A percentile compares a stretch with the other conserved stretches of the same genome.
Evolutionary conservation across 1,139 yeast genomes (phyloP).

Genomic region (Pichia terricola): DNA sequence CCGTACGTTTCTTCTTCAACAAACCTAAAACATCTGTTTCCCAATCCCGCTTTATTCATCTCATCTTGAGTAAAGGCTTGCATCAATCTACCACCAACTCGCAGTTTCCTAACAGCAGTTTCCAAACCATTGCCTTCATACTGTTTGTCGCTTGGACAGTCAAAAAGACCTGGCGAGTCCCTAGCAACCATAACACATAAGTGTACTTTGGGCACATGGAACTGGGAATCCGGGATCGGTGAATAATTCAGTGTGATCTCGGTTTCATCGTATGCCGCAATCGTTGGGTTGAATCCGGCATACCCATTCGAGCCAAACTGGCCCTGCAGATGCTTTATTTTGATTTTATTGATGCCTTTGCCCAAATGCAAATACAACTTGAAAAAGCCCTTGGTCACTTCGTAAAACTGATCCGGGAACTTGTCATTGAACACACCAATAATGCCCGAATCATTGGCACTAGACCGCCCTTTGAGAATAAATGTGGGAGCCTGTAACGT

Average conservation of each 20-base stretch:
- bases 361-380: constrained; percentile 57
- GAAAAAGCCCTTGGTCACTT: constrained; percentile 61
- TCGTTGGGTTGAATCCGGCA: constrained; percentile 22
- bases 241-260: constrained; percentile 35
- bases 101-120: constrained; percentile 65
- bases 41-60: constrained; percentile 71
- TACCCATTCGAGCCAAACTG: constrained; percentile 18
- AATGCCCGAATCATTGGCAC: constrained; percentile 24
- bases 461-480: constrained; percentile 34
- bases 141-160: constrained; percentile 53
- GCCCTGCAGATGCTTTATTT: constrained; percentile 22
- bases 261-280: constrained; percentile 27
- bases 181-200: constrained; percentile 66
- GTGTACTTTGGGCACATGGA: constrained; percentile 64
- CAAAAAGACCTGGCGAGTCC: constrained; percentile 68
- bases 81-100: constrained; percentile 85
- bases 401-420: constrained; percentile 65
- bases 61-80: constrained; percentile 91
- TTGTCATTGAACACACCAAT: constrained; percentile 37
- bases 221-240: constrained; percentile 39
- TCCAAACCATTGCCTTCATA: constrained; percentile 63
- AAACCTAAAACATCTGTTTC: constrained; percentile 70
- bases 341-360: constrained; percentile 48
- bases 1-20: constrained; percentile 55
- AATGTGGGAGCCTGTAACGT: constrained; percentile 36